Conservation (phyloP, 495 filamentous ascomycete genomes). For the Terfezia claveryi region DNA sequence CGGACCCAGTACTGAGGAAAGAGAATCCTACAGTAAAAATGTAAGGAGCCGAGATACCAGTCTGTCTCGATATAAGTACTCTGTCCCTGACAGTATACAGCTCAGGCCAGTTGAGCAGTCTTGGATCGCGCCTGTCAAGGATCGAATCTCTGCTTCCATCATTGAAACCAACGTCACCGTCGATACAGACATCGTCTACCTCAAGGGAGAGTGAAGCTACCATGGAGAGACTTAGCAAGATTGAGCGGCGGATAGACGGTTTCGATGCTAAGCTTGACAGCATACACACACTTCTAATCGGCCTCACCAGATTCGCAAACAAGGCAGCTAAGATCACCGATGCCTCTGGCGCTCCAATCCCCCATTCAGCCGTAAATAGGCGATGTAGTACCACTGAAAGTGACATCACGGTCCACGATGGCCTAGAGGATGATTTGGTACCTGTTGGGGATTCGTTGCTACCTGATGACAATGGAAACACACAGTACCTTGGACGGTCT, state of each 20-base stretch:
- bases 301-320: neutral
- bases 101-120: neutral
- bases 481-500: neutral
- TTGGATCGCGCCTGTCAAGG: neutral
- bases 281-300: neutral
- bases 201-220: neutral
- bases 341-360: too few species aligned
- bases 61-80: too few species aligned
- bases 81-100: neutral
- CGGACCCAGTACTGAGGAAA: neutral
- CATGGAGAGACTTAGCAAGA: neutral
- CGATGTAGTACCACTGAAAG: neutral
- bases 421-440: neutral
- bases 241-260: neutral
- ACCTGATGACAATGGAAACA: neutral
- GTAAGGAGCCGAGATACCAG: neutral
- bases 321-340: too few species aligned
- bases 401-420: neutral
- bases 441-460: neutral
- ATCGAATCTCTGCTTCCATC: neutral
- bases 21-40: neutral
- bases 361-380: too few species aligned
- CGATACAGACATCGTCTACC: neutral
- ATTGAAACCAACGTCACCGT: neutral
- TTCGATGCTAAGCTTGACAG: neutral